A percentile compares a stretch with the other conserved stretches of the same genome.
phyloP scores from a whole-genome alignment of 305 asterid species.

The Rubia tinctorum region DNA sequence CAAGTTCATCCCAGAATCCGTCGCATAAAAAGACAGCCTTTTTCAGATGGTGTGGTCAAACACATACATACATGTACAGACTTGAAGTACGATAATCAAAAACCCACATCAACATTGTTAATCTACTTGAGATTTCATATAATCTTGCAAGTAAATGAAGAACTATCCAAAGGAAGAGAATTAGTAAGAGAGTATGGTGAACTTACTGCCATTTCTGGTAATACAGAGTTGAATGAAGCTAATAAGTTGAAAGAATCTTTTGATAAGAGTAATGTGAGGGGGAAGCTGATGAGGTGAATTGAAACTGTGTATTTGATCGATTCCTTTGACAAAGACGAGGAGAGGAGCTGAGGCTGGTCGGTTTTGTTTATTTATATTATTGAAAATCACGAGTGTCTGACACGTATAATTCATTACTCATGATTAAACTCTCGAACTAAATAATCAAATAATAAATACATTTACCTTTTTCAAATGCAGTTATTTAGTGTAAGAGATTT shows the following conservation, averaged over 20 bases:
- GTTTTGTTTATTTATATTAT: neutral
- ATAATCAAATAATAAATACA: constrained; percentile 1
- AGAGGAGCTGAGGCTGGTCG: constrained; percentile 10
- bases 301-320: constrained; percentile 26
- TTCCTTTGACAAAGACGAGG: constrained; percentile 40
- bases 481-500: neutral
- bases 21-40: neutral
- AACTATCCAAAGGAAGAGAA: neutral
- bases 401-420: constrained; percentile 1
- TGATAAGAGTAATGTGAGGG: constrained; percentile 18
- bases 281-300: constrained; percentile 37
- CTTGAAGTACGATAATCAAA: neutral
- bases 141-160: neutral
- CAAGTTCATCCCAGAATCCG: neutral
- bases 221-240: constrained; percentile 5
- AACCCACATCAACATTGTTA: neutral
- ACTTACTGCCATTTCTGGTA: constrained; percentile 22
- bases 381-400: neutral
- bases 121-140: neutral
- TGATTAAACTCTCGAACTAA: neutral
- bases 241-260: constrained; percentile 3
- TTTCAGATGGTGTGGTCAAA: neutral
- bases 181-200: neutral
- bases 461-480: neutral
- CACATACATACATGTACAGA: neutral